Evolutionary conservation across 2,329 filamentous ascomycete species (phyloP).

Genomic region (Botrytis tulipae): DNA sequence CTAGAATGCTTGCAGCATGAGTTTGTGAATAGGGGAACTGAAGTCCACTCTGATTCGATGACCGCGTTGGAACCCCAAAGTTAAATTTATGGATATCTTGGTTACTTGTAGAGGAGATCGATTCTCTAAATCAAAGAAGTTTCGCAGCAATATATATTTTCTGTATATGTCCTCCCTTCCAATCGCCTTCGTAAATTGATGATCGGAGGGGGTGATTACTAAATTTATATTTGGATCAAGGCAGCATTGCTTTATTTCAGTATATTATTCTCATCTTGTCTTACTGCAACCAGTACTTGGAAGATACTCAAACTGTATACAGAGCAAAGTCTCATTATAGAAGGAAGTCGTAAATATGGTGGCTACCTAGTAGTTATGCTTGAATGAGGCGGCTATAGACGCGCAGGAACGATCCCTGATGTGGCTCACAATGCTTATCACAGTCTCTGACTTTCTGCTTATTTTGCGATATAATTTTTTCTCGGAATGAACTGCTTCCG

Average conservation of each 20-base stretch:
- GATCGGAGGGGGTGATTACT: background rate
- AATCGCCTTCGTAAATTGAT: background rate
- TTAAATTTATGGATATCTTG: background rate
- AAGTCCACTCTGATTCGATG: background rate
- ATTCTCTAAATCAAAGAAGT: background rate
- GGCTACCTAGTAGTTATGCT: background rate
- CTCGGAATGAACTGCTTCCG: background rate
- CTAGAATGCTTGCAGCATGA: background rate
- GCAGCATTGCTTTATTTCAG: background rate
- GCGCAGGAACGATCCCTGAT: background rate
- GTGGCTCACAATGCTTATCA: background rate
- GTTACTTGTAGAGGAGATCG: background rate
- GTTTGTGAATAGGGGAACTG: background rate
- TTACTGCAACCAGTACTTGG: background rate
- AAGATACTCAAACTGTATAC: too few species aligned
- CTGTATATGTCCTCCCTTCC: background rate
- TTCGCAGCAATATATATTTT: background rate
- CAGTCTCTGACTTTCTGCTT: background rate
- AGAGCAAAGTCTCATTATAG: background rate
- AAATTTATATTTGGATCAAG: background rate
- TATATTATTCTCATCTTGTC: background rate
- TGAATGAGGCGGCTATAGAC: background rate
- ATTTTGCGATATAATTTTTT: too few species aligned
- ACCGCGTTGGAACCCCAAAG: background rate
- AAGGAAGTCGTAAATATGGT: background rate